These are phyloP conservation scores for Trypethelium eluteriae DNA, from an alignment of 495 filamentous ascomycete genomes.

Conservation along the genomic window DNA sequence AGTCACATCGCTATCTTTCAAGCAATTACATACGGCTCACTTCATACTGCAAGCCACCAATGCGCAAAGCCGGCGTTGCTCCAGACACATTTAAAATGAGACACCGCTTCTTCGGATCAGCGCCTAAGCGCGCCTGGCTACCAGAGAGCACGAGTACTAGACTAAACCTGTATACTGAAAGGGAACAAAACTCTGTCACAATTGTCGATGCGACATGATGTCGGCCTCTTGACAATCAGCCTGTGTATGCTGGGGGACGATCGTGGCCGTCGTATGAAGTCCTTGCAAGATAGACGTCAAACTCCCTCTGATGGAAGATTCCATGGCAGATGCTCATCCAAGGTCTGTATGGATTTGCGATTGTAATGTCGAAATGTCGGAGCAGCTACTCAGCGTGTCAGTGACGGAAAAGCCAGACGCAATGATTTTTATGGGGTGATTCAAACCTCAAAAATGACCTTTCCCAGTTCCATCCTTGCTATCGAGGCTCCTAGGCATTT, in stretches of 20 bases:
- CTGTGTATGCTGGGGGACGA: neutral
- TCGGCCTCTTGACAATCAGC: neutral
- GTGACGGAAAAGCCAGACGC: neutral
- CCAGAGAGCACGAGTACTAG: too few species aligned
- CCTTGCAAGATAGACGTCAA: neutral
- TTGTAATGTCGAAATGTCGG: conserved; percentile 15
- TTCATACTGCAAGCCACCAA: too few species aligned
- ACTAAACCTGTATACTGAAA: too few species aligned
- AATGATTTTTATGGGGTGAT: neutral
- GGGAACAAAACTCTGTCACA: too few species aligned
- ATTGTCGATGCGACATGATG: too few species aligned
- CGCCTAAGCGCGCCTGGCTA: too few species aligned
- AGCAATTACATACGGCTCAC: too few species aligned
- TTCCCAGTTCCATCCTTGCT: conserved; percentile 19
- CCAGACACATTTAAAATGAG: too few species aligned
- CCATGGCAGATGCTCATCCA: conserved; percentile 11
- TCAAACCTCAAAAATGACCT: conserved; percentile 21
- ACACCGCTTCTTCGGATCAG: too few species aligned
- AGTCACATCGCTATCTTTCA: too few species aligned
- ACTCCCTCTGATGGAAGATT: conserved; percentile 1
- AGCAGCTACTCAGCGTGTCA: conserved; percentile 13
- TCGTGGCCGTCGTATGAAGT: neutral
- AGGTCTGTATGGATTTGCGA: conserved; percentile 14
- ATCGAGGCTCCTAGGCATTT: conserved; percentile 18
- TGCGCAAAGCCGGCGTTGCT: too few species aligned